Evolutionary conservation across 495 filamentous ascomycete genomes (phyloP).

Genomic region (Daldinia caldariorum): DNA sequence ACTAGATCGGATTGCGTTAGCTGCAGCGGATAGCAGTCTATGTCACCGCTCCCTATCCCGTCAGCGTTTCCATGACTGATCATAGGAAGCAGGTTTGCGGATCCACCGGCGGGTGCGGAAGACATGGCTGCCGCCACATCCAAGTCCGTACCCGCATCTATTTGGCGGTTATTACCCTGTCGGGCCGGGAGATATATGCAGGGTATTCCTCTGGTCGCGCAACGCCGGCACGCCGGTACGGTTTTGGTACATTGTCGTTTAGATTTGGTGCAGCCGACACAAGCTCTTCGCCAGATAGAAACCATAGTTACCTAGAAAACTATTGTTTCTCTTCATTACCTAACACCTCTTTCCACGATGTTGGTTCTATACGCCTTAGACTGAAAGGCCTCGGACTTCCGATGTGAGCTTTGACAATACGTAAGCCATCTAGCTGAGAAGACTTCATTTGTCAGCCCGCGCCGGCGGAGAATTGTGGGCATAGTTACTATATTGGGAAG

Average conservation of each 20-base stretch:
- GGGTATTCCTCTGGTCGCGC: conserved; percentile 24
- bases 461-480: conserved; percentile 32
- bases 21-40: conserved; percentile 16
- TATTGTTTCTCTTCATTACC: background rate
- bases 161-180: background rate
- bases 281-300: conserved; percentile 39
- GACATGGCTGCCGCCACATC: conserved; percentile 10
- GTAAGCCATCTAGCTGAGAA: too few relatives aligned
- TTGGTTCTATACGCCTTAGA: background rate
- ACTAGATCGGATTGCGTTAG: conserved; percentile 16
- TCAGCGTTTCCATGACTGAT: background rate
- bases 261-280: conserved; percentile 40
- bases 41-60: background rate
- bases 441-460: conserved; percentile 33
- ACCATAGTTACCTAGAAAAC: background rate
- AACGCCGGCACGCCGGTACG: conserved; percentile 41
- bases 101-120: background rate
- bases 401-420: background rate
- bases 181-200: conserved; percentile 42
- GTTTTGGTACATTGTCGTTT: conserved; percentile 47
- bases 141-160: conserved; percentile 11
- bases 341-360: too few relatives aligned
- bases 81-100: conserved; percentile 10
- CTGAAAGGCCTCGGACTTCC: background rate
- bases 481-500: conserved; percentile 6